Conservation (phyloP, 768 basidiomycete genomes). For the Suillus subalutaceus region DNA sequence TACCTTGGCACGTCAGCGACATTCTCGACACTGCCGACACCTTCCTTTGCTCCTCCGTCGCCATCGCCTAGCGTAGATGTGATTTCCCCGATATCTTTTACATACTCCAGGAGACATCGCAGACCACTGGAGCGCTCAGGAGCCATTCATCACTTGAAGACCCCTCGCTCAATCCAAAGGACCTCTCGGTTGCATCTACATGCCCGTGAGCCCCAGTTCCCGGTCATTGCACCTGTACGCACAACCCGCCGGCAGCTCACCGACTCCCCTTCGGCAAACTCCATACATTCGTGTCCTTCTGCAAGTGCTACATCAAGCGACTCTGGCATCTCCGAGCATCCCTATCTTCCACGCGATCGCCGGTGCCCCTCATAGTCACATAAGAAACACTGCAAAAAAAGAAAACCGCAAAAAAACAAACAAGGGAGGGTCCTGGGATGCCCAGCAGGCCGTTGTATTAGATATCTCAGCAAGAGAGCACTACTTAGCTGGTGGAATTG, state of each 20-base stretch:
- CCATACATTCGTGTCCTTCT: slow-evolving; percentile 13
- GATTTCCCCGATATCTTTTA: slow-evolving; percentile 24
- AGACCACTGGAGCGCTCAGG: slow-evolving; percentile 35
- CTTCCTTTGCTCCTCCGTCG: slow-evolving; percentile 32
- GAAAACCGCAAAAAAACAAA: no score
- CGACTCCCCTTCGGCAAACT: slow-evolving; percentile 12
- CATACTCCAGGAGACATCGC: slow-evolving; percentile 25
- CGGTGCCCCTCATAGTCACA: no score
- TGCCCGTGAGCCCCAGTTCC: not conserved
- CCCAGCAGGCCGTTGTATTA: no score
- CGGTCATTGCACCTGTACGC: slow-evolving; percentile 1
- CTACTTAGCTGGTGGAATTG: no score
- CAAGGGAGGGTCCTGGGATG: no score
- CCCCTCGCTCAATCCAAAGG: slow-evolving; percentile 18
- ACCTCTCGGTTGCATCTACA: not conserved
- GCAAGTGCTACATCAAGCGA: not conserved
- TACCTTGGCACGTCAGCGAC: slow-evolving; percentile 24
- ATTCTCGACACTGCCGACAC: slow-evolving; percentile 31
- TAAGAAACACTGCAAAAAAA: no score
- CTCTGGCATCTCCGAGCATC: slow-evolving; percentile 18
- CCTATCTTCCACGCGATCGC: slow-evolving; percentile 38
- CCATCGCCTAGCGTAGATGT: slow-evolving; percentile 31
- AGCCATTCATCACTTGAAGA: slow-evolving; percentile 27
- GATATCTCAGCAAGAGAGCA: no score
- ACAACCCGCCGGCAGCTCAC: slow-evolving; percentile 20